These are phyloP conservation scores for Tylopilus sp. DNA, from an alignment of 768 basidiomycete genomes.

Conservation along the genomic window DNA sequence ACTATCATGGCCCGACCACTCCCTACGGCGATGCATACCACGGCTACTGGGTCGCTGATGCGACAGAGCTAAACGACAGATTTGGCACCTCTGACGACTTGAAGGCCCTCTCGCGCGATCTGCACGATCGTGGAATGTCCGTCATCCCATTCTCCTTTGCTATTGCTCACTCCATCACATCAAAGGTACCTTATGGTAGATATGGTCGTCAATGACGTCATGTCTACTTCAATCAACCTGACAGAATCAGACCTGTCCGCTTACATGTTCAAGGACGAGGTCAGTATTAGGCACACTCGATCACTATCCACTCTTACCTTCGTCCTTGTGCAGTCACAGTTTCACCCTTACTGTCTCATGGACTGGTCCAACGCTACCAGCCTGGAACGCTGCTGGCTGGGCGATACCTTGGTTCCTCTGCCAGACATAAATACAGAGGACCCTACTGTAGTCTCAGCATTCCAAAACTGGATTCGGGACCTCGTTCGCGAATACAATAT, in stretches of 20 bases:
- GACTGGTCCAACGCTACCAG: conserved; percentile 67
- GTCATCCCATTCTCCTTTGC: conserved; percentile 12
- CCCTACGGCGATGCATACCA: conserved; percentile 83
- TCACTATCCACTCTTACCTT: conserved; percentile 2
- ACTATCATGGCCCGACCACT: conserved; percentile 67
- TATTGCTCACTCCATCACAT: background rate
- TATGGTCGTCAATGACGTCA: conserved; percentile 83
- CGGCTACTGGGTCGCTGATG: conserved; percentile 80
- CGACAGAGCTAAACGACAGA: conserved; percentile 59
- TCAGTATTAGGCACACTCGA: conserved; percentile 22
- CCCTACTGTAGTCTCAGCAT: conserved; percentile 55
- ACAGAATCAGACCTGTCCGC: conserved; percentile 48
- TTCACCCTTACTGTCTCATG: conserved; percentile 77
- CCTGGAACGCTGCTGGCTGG: conserved; percentile 80
- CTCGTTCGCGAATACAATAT: conserved; percentile 70
- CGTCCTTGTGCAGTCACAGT: conserved; percentile 46
- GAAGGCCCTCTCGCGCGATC: conserved; percentile 56
- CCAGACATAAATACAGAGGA: conserved; percentile 79
- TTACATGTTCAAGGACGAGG: conserved; percentile 66
- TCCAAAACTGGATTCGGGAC: conserved; percentile 63
- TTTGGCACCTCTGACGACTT: conserved; percentile 77
- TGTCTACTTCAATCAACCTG: conserved; percentile 56
- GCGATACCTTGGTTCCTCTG: conserved; percentile 68
- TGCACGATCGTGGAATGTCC: conserved; percentile 73
- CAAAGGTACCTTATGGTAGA: conserved; percentile 80